Conservation (phyloP, 1,139 yeast genomes). For the Blastobotrys serpentis region DNA sequence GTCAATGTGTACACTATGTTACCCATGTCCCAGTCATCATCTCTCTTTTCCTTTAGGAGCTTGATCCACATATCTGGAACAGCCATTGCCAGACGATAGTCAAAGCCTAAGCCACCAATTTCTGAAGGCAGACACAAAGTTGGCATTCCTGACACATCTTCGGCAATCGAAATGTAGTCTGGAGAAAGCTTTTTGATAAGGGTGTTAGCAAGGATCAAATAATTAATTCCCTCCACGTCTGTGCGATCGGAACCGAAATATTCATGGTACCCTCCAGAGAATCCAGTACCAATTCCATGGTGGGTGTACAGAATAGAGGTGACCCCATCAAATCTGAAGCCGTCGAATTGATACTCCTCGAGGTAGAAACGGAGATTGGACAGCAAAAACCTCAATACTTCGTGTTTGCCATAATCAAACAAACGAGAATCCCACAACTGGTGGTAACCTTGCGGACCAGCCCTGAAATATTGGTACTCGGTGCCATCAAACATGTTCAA, state of each 20-base stretch:
- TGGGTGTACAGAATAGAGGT: constrained; percentile 89
- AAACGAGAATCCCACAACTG: constrained; percentile 93
- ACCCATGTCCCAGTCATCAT: constrained; percentile 92
- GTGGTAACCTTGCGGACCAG: constrained; percentile 80
- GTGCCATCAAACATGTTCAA: constrained; percentile 92
- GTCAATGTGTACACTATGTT: constrained; percentile 77
- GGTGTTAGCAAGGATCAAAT: constrained; percentile 84
- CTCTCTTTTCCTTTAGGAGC: constrained; percentile 73
- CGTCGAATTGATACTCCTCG: constrained; percentile 85
- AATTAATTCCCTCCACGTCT: constrained; percentile 82
- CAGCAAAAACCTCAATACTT: constrained; percentile 80
- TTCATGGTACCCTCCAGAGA: constrained; percentile 91
- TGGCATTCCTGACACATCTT: constrained; percentile 98
- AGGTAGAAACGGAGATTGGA: constrained; percentile 85
- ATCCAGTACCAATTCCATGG: constrained; percentile 87
- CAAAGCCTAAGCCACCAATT: constrained; percentile 89
- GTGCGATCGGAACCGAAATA: constrained; percentile 72
- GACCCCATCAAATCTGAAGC: constrained; percentile 95
- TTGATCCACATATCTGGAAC: constrained; percentile 99
- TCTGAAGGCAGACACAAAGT: constrained; percentile 75
- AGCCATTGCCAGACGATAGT: constrained; percentile 94
- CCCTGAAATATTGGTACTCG: constrained; percentile 91
- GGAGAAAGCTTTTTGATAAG: constrained; percentile 58
- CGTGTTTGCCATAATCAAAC: constrained; percentile 88
- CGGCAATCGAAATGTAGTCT: constrained; percentile 79